Evolutionary conservation across 2,329 filamentous ascomycete species (phyloP), one percentile per base, ranked within the genome.

Genomic region (Ascocoryne sarcoides): DNA sequence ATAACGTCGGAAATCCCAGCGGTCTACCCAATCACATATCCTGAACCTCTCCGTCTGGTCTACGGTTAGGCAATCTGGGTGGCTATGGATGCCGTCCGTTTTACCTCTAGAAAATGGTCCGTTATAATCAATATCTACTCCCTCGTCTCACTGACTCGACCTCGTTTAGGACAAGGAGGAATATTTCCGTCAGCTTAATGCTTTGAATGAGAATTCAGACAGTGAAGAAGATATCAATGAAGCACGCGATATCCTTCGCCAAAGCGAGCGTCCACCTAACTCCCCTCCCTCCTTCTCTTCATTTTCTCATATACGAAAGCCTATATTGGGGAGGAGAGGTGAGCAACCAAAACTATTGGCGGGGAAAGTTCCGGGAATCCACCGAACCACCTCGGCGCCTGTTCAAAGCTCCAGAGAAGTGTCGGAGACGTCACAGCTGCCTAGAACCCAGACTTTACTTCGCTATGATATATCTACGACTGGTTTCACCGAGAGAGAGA

Each of bases 291-390:
- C 23, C 15, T 21, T 36, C 61, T 66, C 28, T 64, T 57, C 36
- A 60, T 61, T 48, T 60, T 62, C 2, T 64, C 64, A 44, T 65
- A 61, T 7, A 54, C 46, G 33, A 63, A 64, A 48, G 18, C 30
- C 33, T 17, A 32, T 7, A 10, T 32, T 21, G 10, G 18, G 28
- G 20, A 39, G 37, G 29, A 29, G 45, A 34, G 43, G 40, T 30
- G 36, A 49, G 10, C 23, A 39, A 9, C 12, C 30, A 16, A 37
- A 31, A 21, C n/a, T 23, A 19, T 19, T 37, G 4, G 51, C 40
- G 32, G 23, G 12, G 12, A 55, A 49, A 23, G 21, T 48, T 9
- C 43, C 54, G n/a, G 26, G 30, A 4, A 43, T 57, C 12, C 51
- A 47, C 30, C 42, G 48, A 32, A 50, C 43, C 20, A 43, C 33